Base-by-base conservation (phyloP, 805 yeast genomes). In the Starmerella stigmatis region DNA sequence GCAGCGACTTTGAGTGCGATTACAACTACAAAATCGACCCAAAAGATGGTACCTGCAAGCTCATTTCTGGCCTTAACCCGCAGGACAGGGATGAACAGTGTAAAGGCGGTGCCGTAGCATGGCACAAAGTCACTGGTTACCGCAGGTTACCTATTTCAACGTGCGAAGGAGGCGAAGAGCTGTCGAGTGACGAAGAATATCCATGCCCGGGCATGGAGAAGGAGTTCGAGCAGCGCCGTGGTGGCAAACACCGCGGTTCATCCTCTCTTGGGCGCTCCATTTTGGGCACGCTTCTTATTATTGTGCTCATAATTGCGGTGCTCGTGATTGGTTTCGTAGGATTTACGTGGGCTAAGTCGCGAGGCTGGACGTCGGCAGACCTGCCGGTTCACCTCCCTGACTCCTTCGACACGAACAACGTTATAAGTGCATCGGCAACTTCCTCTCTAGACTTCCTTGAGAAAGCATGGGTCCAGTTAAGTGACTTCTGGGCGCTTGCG, bases 1-100 rank as follows among this genome's bases (percentile, higher is more conserved):
- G 95, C 62, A 73, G 74, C 43, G 98, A 89, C 58, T 92, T 68
- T 59, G 98, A 92, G 63, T 92, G 98, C 72, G 98, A 92, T 62
- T 85, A 78, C 67, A 88, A 88, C 64, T 88, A 70, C 62, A 74
- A 64, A 46, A 71, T 80, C 48, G 78, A 78, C 41, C 43, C 41
- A 10, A 49, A 56, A 0, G 95, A 86, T 58, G 94, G 94, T 17
- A 81, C 92, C 3, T 92, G 98, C 66, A 76, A 76, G 59, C 72
- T 86, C 32, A 83, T 86, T 9, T n/a, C 67, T 71, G 17, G 96
- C 96, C 0, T 67, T 75, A 44, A 61, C 70, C 4, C 84, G 94
- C 7, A 71, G 75, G 2, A 25, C 32, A 10, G 36, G 13, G 51
- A 47, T 16, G 42, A 21, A 16, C 58, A 55, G 44, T 56, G 60